phyloP scores from a whole-genome alignment of 805 yeast species.

The Pichia cephalocereana region DNA sequence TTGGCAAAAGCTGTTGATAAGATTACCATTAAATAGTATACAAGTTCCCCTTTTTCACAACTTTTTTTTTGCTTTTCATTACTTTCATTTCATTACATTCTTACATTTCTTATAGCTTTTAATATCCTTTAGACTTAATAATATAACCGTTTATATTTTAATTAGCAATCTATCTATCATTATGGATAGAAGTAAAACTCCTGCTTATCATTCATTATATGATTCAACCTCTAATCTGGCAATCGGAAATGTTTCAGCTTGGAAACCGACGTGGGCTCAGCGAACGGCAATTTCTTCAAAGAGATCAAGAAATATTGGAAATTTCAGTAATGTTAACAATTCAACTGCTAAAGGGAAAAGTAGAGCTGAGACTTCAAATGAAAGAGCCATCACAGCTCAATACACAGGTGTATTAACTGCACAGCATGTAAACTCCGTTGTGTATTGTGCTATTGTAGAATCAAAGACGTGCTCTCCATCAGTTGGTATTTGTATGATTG shows the following conservation, averaged over 20 bases:
- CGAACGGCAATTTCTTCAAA: background rate
- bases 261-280: slow-evolving; percentile 5
- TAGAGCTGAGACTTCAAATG: background rate
- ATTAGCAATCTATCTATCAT: too few relatives aligned
- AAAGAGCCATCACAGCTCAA: background rate
- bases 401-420: slow-evolving; percentile 1
- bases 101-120: too few relatives aligned
- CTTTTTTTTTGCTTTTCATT: too few relatives aligned
- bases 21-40: slow-evolving; percentile 1
- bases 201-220: slow-evolving; percentile 1
- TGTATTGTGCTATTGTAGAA: slow-evolving; percentile 13
- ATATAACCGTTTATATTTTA: too few relatives aligned
- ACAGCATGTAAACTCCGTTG: background rate
- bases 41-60: too few relatives aligned
- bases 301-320: background rate
- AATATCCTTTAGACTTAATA: too few relatives aligned
- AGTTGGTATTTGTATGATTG: slow-evolving; percentile 33
- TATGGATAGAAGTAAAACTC: background rate
- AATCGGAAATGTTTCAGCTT: background rate
- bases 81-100: too few relatives aligned
- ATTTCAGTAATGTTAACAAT: background rate
- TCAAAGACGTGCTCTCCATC: slow-evolving; percentile 16
- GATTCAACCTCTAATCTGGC: background rate
- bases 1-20: slow-evolving; percentile 7
- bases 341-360: background rate